These are phyloP conservation scores for Tetrastigma voinierianum DNA, from an alignment of 164 flowering plant genomes.

Conservation along the genomic window DNA sequence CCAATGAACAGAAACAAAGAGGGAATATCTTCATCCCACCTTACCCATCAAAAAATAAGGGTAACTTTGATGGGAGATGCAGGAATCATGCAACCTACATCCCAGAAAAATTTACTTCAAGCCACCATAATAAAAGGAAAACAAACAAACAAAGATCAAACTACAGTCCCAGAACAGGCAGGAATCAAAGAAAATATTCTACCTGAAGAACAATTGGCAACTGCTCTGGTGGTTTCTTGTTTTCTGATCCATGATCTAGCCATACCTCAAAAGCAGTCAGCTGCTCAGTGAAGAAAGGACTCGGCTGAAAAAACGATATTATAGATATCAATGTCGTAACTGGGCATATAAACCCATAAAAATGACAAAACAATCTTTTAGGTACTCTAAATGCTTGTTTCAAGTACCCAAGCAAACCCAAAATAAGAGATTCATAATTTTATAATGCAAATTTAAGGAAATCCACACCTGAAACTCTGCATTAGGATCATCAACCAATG, in stretches of 20 bases:
- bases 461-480: conserved; percentile 78
- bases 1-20: not conserved
- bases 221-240: conserved; percentile 95
- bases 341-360: too few relatives aligned
- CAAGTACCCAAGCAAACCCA: not conserved
- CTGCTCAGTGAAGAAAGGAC: conserved; percentile 95
- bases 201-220: conserved; percentile 98
- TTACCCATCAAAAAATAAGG: conserved; percentile 1
- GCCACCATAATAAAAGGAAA: not conserved
- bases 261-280: conserved; percentile 96
- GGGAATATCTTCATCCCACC: not conserved
- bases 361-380: too few relatives aligned
- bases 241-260: conserved; percentile 97
- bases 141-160: not conserved
- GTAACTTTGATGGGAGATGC: not conserved
- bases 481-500: conserved; percentile 71
- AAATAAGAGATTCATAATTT: not conserved
- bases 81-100: conserved; percentile 1
- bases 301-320: conserved; percentile 52
- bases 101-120: conserved; percentile 4
- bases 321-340: too few relatives aligned
- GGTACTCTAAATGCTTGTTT: too few relatives aligned
- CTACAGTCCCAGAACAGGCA: not conserved
- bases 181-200: conserved; percentile 8
- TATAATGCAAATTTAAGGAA: not conserved